Evolutionary conservation across 1,284 basidiomycete genomes (phyloP).

Genomic region (Agaricales sp.): DNA sequence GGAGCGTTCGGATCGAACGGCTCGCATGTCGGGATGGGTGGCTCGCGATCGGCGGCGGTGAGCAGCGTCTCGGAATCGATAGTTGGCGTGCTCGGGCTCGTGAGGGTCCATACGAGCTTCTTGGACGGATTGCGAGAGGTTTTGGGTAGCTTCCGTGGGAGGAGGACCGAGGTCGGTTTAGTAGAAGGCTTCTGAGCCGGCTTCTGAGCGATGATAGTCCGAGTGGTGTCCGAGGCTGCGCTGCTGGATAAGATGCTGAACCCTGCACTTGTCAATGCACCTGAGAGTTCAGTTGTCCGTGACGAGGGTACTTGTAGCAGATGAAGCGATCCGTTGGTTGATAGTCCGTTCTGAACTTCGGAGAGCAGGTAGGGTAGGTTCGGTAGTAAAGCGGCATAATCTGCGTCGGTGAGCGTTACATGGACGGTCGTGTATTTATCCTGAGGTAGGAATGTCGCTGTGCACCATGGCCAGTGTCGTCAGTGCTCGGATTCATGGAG

Average conservation of each 20-base stretch:
- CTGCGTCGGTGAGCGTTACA: constrained; percentile 45
- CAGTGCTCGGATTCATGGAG: no score
- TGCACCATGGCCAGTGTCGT: background rate
- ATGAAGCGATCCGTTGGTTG: constrained; percentile 58
- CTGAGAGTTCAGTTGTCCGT: constrained; percentile 30
- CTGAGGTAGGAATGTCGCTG: background rate
- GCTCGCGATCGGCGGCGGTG: constrained; percentile 60
- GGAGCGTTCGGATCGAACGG: constrained; percentile 41
- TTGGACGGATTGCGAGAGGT: constrained; percentile 46
- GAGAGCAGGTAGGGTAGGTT: constrained; percentile 44
- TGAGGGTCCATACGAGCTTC: constrained; percentile 73
- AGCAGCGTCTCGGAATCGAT: constrained; percentile 73
- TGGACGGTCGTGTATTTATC: constrained; percentile 51
- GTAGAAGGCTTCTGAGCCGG: constrained; percentile 34
- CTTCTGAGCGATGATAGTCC: constrained; percentile 65
- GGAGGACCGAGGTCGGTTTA: constrained; percentile 20
- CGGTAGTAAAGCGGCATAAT: constrained; percentile 48
- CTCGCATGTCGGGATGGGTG: constrained; percentile 60
- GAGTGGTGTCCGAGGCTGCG: constrained; percentile 19
- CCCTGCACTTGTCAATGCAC: constrained; percentile 51
- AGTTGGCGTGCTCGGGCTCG: constrained; percentile 44
- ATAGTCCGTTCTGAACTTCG: constrained; percentile 46
- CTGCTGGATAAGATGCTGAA: constrained; percentile 43
- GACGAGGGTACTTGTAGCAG: constrained; percentile 41
- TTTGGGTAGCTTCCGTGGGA: constrained; percentile 19